Base-by-base conservation (phyloP, 2,329 filamentous ascomycete species). In the Albifimbria verrucaria region DNA sequence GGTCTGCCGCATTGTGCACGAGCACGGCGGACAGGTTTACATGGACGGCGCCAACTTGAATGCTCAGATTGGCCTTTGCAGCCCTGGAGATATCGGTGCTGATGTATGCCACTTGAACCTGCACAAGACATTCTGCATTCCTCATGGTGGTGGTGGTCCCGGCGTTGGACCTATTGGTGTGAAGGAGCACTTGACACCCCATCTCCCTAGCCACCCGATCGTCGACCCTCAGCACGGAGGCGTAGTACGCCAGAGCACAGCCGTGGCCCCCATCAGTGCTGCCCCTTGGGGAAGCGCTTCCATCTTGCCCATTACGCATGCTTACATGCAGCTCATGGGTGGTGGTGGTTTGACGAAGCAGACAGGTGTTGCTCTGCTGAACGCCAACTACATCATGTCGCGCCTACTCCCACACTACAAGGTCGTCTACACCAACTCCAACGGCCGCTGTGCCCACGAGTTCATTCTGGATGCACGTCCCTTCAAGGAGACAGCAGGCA, bases 1-100 rank as follows among this genome's bases (percentile, higher is more conserved):
- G 65, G 92, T 87, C 12, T 96, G 91, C 71, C 77, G 91, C 50
- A 77, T 94, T 25, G 91, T 97, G 17, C 93, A 97, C 74, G 72
- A 88, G 60, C 78, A 95, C 66, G 93, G 93, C 45, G 93, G 93
- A 15, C 91, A 95, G 68, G 93, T 97, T n/a, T 97, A 97, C 78
- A 97, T 97, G 93, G 93, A 97, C 66, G 93, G 93, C 43, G 93
- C 93, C 60, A 97, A 97, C 77, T 93, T 97, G 90, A 97, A 97
- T 68, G 93, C 93, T 10, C 93, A 97, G 72, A 96, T 97, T 56
- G 93, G 93, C 10, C 82, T 97, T 12, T 96, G 91, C 78, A 96
- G 90, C 4, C 93, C 93, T 2, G 93, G 93, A 41, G 91, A 95
- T 70, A 96, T 97, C 60, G 93, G 93, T n/a, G 93, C 93, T 24